Base-by-base conservation (phyloP, 2,329 filamentous ascomycete species). In the Fusarium tupiense region DNA sequence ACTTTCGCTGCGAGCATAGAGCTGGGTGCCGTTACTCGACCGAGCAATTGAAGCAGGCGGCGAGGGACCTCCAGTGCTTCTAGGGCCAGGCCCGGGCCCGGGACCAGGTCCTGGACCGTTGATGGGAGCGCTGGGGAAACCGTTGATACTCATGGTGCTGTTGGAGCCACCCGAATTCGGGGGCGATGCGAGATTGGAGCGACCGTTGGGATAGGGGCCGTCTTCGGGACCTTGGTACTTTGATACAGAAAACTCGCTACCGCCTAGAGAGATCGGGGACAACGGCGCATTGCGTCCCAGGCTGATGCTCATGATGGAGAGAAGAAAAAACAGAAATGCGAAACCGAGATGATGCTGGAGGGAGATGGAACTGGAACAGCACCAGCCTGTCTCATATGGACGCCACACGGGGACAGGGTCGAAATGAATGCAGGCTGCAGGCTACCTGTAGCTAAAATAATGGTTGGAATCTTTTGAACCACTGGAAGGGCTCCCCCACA, bases 41-140 rank as follows among this genome's bases (percentile, higher is more conserved):
- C 93, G 89, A 72, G 93, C 94, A 76, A 98, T 88, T 10, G 96
- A 98, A 74, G 92, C 94, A 33, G 96, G 96, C 62, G 96, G 95
- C 58, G 96, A 98, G 60, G 96, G 90, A 33, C 88, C 89, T 75
- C 89, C 89, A 71, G 85, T 85, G 81, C 85, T 90, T 84, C 86
- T 87, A 82, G 86, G 88, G 71, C 85, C 87, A 38, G 88, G 81
- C 10, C 63, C 69, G 81, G 86, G 88, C 72, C 85, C 87, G 29
- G 87, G 81, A 12, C 66, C 68, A 81, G 86, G 88, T 71, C 85
- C 87, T 38, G 65, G 65, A 10, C 66, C 67, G 37, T 59, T 53
- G 24, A 65, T 46, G 22, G 88, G 81, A 60, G 53, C 57, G 64
- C 64, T 71, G 59, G 89, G 85, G 78, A 89, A 91, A 78, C 85